These are phyloP conservation scores for Ascomycota sp. DNA, from an alignment of 2,329 filamentous ascomycete species.

Conservation along the genomic window DNA sequence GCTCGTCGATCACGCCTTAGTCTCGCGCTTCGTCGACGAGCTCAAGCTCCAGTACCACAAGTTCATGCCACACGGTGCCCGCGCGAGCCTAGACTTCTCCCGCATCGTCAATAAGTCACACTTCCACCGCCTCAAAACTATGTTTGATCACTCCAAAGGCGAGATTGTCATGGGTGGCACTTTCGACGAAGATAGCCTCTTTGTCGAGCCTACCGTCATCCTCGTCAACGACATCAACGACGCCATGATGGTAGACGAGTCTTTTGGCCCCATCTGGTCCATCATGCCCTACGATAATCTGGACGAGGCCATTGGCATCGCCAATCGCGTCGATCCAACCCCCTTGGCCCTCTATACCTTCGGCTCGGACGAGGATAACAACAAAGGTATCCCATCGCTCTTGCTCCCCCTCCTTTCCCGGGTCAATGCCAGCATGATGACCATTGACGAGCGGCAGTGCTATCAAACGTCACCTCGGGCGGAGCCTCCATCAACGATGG, in stretches of 20 bases:
- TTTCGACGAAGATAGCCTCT: slow-evolving; percentile 59
- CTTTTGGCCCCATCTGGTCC: slow-evolving; percentile 81
- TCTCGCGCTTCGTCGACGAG: slow-evolving; percentile 52
- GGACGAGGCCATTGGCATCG: slow-evolving; percentile 69
- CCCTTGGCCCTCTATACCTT: slow-evolving; percentile 75
- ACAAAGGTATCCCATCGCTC: slow-evolving; percentile 32
- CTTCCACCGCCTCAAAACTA: slow-evolving; percentile 67
- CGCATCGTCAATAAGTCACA: slow-evolving; percentile 65
- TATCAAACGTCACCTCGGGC: slow-evolving; percentile 21
- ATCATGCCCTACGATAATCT: slow-evolving; percentile 59
- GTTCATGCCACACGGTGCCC: slow-evolving; percentile 70
- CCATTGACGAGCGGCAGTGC: slow-evolving; percentile 8
- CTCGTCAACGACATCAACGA: slow-evolving; percentile 47
- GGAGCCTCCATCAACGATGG: slow-evolving; percentile 30
- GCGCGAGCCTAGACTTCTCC: slow-evolving; percentile 56
- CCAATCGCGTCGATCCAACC: slow-evolving; percentile 63
- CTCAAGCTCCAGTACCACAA: slow-evolving; percentile 50
- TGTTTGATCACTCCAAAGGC: slow-evolving; percentile 71
- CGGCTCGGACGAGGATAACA: slow-evolving; percentile 58
- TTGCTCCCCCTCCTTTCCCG: no score
- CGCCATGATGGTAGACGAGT: slow-evolving; percentile 70
- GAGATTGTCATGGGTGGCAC: slow-evolving; percentile 75
- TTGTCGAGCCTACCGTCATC: slow-evolving; percentile 88
- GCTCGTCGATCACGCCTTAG: slow-evolving; percentile 55
- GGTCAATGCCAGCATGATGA: no score